Evolutionary conservation across 2,329 filamentous ascomycete species (phyloP), one percentile per base, ranked within the genome.

Genomic region (Sarocladium oryzae): DNA sequence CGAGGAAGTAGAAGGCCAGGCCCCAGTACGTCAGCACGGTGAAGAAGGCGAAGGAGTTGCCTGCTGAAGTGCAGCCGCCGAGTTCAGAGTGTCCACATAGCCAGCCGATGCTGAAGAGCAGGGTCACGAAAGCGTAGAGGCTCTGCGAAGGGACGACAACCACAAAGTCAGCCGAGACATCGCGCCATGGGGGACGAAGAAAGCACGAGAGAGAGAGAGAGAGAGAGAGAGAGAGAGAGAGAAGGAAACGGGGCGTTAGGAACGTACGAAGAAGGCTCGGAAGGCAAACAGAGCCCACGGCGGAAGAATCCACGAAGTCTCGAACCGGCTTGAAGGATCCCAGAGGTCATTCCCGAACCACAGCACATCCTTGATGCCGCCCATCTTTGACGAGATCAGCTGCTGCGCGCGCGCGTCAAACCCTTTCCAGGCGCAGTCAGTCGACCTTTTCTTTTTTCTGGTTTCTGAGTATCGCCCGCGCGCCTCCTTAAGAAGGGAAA

Each of bases 21-120:
- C 88, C 88, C 87, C 87, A 93, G 75, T 85, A 93, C 9, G 86
- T 88, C 53, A 93, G 72, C 61, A 84, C 75, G 24, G 89, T 95
- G 72, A 95, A 95, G 74, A 82, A 95, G 60, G 84, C 88, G 72
- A 95, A 93, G 41, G 76, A 77, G 41, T 73, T 67, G 50, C 73
- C 69, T 23, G 79, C 77, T 1, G 60, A 62, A 30, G 62, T 56
- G 62, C 75, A 76, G 46, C 76, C 70, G 54, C 70, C 70, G 10
- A 62, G 57, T 1, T 55, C 49, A 30, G 66, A 63, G 63, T 80
- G 74, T n/a, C 73, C 69, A 61, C 82, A 82, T 54, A 79, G 69
- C 75, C 79, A 88, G 54, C 74, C 82, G 63, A 90, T 81, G 62
- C 81, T 78, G 72, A 84, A 81, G 69, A 93, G 75, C 53, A 86